These are phyloP conservation scores for Gonium pectorale DNA, from an alignment of 139 green algal genomes.

Conservation along the genomic window DNA sequence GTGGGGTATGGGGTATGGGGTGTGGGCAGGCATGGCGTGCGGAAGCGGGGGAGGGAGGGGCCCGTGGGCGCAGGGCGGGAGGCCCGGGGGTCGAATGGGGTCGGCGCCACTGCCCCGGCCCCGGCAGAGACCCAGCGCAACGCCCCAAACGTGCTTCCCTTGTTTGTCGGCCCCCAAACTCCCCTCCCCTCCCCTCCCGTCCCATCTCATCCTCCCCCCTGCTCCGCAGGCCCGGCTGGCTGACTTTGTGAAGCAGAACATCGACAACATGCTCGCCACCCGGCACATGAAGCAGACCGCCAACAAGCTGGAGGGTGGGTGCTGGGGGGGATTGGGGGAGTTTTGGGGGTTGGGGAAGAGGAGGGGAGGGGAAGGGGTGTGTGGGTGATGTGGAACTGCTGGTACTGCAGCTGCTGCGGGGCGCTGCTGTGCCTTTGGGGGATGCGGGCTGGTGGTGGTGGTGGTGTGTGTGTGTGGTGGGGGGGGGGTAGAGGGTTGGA, in stretches of 20 bases:
- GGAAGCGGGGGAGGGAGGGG: too few species aligned
- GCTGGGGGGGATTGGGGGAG: neutral
- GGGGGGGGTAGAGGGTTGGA: too few species aligned
- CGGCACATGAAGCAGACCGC: conserved; percentile 28
- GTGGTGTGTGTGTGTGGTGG: too few species aligned
- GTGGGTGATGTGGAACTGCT: neutral
- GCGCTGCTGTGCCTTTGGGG: too few species aligned
- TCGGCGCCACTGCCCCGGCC: neutral
- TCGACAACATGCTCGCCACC: conserved; percentile 52
- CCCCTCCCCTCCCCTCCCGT: neutral
- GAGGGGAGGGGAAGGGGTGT: neutral
- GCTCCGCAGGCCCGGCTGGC: conserved; percentile 3
- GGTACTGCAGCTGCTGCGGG: too few species aligned
- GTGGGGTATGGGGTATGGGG: neutral
- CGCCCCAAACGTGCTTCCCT: too few species aligned
- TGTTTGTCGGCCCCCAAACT: too few species aligned
- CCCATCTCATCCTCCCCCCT: neutral
- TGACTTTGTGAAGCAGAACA: conserved; percentile 47
- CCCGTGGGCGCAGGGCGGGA: too few species aligned
- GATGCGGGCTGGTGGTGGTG: too few species aligned
- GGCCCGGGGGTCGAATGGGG: neutral
- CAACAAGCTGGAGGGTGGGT: conserved; percentile 25
- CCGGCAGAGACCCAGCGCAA: too few species aligned
- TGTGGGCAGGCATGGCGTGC: too few species aligned
- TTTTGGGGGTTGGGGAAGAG: neutral